Conservation (phyloP, 2,329 filamentous ascomycete species). For the Ceratocystiopsis sp. region DNA sequence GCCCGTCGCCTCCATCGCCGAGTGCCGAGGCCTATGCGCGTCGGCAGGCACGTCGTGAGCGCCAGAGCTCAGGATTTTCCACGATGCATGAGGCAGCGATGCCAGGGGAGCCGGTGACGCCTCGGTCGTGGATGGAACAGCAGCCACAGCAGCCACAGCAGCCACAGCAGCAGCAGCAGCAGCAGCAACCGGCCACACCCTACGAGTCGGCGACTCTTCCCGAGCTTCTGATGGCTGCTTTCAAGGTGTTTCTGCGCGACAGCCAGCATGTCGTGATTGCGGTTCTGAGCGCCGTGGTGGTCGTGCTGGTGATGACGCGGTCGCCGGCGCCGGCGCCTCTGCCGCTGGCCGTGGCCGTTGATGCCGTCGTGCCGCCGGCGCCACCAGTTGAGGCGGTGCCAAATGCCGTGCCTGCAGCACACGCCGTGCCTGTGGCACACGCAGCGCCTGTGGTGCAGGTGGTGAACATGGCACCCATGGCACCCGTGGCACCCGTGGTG, state of each 20-base stretch:
- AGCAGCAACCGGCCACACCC: not conserved
- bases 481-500: not conserved
- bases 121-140: not conserved
- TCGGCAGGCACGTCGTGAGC: constrained; percentile 14
- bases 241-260: constrained; percentile 36
- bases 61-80: not conserved
- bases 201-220: constrained; percentile 31
- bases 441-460: constrained; percentile 21
- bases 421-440: not conserved
- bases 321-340: constrained; percentile 9
- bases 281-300: constrained; percentile 33
- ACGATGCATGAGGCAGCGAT: not conserved
- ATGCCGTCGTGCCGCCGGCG: not conserved
- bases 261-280: constrained; percentile 42
- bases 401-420: not conserved
- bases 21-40: constrained; percentile 16
- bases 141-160: too few relatives aligned
- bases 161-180: too few relatives aligned
- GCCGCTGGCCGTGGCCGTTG: not conserved
- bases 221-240: constrained; percentile 36
- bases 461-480: constrained; percentile 20
- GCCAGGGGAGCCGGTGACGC: too few relatives aligned
- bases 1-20: constrained; percentile 13
- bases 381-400: not conserved
- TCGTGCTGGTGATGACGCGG: constrained; percentile 28